These are phyloP conservation scores for Candida albicans DNA, from an alignment of 1,139 yeast genomes.

Conservation along the genomic window DNA sequence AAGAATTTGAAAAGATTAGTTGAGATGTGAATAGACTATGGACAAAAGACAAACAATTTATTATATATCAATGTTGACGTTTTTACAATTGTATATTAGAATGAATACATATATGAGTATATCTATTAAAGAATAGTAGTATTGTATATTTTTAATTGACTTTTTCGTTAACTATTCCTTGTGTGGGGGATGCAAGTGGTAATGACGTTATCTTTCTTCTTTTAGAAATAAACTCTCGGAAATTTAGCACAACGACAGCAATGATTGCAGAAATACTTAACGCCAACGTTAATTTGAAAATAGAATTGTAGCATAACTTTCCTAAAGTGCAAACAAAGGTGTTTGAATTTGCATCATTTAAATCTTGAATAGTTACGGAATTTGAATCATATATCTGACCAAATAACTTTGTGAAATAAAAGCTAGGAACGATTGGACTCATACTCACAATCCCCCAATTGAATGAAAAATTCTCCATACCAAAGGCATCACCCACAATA, in stretches of 20 bases:
- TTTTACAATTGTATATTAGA: neutral
- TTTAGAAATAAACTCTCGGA: slow-evolving; percentile 13
- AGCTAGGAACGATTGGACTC: slow-evolving; percentile 55
- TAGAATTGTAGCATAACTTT: slow-evolving; percentile 42
- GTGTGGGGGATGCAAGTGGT: slow-evolving; percentile 8
- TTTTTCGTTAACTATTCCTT: slow-evolving; percentile 6
- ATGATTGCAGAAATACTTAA: slow-evolving; percentile 27
- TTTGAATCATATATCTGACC: slow-evolving; percentile 53
- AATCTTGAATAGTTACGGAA: slow-evolving; percentile 16
- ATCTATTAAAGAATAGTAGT: too few species aligned
- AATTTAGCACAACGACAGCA: slow-evolving; percentile 27
- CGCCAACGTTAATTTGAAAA: slow-evolving; percentile 37
- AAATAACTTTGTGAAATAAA: slow-evolving; percentile 49
- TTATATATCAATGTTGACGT: neutral
- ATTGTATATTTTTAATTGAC: slow-evolving; percentile 1
- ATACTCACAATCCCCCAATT: slow-evolving; percentile 60
- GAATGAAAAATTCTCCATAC: slow-evolving; percentile 52
- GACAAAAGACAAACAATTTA: too few species aligned
- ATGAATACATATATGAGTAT: neutral
- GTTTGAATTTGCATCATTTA: slow-evolving; percentile 8
- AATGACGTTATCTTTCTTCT: slow-evolving; percentile 8
- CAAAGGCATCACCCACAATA: slow-evolving; percentile 58
- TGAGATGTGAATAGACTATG: neutral
- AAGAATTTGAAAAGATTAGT: neutral
- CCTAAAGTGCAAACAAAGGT: slow-evolving; percentile 37